Evolutionary conservation across 768 basidiomycete genomes (phyloP).

Genomic region (Rhodotorula babjevae): DNA sequence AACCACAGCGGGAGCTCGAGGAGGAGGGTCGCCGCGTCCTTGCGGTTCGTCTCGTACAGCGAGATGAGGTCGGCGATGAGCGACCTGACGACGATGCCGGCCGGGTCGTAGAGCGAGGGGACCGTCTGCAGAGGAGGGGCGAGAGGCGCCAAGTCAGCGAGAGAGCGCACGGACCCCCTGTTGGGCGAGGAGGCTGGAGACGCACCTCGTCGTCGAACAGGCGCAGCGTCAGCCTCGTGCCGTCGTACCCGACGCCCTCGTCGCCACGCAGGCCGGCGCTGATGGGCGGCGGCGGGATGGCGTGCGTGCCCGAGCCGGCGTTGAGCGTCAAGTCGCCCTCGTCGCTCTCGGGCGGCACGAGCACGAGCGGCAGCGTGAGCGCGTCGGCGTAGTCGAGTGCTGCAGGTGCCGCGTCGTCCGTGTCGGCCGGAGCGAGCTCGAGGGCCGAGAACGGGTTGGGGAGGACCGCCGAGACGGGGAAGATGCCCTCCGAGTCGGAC

Average conservation of each 20-base stretch:
- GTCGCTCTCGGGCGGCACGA: constrained; percentile 82
- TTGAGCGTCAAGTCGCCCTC: constrained; percentile 58
- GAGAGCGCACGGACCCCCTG: too few relatives aligned
- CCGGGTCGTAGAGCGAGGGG: constrained; percentile 25
- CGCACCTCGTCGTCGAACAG: constrained; percentile 65
- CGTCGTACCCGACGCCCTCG: constrained; percentile 50
- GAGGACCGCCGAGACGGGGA: constrained; percentile 39
- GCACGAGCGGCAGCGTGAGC: constrained; percentile 68
- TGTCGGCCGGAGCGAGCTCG: constrained; percentile 62
- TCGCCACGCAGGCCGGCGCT: constrained; percentile 56
- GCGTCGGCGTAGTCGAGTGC: constrained; percentile 45
- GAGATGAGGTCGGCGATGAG: constrained; percentile 71
- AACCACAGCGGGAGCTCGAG: constrained; percentile 83
- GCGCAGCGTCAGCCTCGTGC: constrained; percentile 46
- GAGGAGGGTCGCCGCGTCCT: constrained; percentile 82
- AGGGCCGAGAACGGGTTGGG: not conserved
- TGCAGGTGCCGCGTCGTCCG: constrained; percentile 51
- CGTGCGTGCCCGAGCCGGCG: not conserved
- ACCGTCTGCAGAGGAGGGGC: constrained; percentile 8
- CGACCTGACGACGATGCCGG: constrained; percentile 57
- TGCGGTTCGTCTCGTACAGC: constrained; percentile 92
- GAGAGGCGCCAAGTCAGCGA: too few relatives aligned
- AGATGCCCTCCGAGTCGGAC: constrained; percentile 50
- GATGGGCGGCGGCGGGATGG: constrained; percentile 8
- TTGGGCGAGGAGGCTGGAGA: constrained; percentile 49